Percentiles rank a stretch among this genome's conserved stretches.
phyloP scores from a whole-genome alignment of 2,329 filamentous ascomycete species.

The Aspergillus floridensis region DNA sequence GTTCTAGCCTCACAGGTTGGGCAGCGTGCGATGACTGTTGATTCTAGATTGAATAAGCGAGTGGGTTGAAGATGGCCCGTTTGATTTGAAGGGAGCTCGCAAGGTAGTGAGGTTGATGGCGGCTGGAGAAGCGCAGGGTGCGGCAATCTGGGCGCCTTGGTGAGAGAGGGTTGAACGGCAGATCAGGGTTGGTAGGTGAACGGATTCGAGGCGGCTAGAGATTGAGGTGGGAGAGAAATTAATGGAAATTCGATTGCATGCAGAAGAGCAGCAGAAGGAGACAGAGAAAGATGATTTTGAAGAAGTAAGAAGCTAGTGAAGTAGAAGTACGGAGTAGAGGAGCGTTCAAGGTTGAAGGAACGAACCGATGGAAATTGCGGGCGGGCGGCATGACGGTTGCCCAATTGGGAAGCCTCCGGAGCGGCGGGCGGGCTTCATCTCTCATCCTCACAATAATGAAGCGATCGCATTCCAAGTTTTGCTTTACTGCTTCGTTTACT shows the following conservation, averaged over 20 bases:
- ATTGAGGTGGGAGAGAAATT: neutral
- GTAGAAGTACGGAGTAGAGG: neutral
- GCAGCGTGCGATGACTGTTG: slow-evolving; percentile 25
- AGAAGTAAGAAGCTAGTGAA: neutral
- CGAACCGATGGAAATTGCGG: neutral
- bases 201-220: neutral
- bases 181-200: neutral
- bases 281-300: too few species aligned
- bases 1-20: slow-evolving; percentile 42
- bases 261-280: too few species aligned
- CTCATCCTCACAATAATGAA: neutral
- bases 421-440: too few species aligned
- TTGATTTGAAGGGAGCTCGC: slow-evolving; percentile 1
- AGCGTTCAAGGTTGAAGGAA: neutral
- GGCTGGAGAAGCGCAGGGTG: slow-evolving; percentile 15
- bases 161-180: neutral
- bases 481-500: too few species aligned
- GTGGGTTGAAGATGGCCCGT: neutral
- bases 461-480: neutral
- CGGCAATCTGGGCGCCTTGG: slow-evolving; percentile 11
- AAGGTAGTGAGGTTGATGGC: slow-evolving; percentile 1
- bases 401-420: neutral
- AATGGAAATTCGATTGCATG: too few species aligned
- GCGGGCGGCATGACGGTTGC: neutral
- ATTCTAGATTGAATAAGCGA: slow-evolving; percentile 8